phyloP scores from a whole-genome alignment of 2,329 filamentous ascomycete species.

The Claviceps citrina region DNA sequence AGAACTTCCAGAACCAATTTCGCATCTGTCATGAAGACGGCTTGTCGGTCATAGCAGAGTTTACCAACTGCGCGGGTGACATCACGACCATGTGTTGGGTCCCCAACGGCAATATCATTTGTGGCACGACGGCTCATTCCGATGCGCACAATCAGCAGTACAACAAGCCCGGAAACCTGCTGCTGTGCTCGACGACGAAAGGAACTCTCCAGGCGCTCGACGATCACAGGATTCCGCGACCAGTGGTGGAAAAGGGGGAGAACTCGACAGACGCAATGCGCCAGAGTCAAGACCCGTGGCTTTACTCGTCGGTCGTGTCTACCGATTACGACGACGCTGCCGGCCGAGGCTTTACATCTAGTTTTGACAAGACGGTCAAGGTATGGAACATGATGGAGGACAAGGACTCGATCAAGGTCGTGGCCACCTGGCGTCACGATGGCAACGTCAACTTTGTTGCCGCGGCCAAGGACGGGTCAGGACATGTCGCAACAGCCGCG shows the following conservation, averaged over 20 bases:
- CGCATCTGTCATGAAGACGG: conserved; percentile 33
- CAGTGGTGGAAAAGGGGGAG: conserved; percentile 35
- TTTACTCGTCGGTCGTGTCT: conserved; percentile 48
- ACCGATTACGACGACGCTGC: conserved; percentile 37
- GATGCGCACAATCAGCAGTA: conserved; percentile 50
- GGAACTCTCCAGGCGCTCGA: conserved; percentile 35
- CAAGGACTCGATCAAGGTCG: conserved; percentile 25
- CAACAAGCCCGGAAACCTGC: conserved; percentile 47
- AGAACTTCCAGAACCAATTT: conserved; percentile 31
- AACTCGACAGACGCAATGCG: conserved; percentile 43
- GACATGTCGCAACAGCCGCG: conserved; percentile 42
- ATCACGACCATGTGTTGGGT: conserved; percentile 44
- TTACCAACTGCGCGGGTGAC: conserved; percentile 47
- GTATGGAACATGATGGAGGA: conserved; percentile 32
- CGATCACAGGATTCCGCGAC: conserved; percentile 42
- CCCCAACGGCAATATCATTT: conserved; percentile 38
- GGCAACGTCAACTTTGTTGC: conserved; percentile 49
- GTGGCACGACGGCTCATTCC: conserved; percentile 47
- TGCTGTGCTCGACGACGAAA: conserved; percentile 33
- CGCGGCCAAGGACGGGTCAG: conserved; percentile 30
- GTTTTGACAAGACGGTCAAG: conserved; percentile 47
- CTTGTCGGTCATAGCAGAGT: conserved; percentile 35
- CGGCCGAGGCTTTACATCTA: conserved; percentile 39
- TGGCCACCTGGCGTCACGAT: conserved; percentile 37
- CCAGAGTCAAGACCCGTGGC: conserved; percentile 44